phyloP scores from a whole-genome alignment of 495 filamentous ascomycete species.

The Xylaria nigripes region DNA sequence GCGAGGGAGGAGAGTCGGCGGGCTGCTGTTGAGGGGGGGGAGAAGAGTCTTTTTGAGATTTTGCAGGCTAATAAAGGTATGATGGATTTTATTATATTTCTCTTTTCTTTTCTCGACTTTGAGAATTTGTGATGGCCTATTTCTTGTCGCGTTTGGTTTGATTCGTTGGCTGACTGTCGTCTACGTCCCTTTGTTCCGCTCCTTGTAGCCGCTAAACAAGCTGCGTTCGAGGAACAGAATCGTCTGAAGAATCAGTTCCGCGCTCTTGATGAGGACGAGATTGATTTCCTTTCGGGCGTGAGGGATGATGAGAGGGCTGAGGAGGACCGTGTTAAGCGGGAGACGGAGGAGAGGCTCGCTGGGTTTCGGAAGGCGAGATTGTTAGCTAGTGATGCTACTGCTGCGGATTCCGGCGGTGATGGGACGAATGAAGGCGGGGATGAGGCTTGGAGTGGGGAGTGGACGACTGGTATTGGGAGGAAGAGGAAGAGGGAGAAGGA shows the following conservation, averaged over 20 bases:
- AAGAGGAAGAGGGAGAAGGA: constrained; percentile 22
- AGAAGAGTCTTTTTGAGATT: constrained; percentile 75
- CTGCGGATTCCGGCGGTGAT: constrained; percentile 22
- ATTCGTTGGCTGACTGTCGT: constrained; percentile 8
- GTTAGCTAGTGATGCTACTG: not conserved
- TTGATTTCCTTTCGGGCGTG: constrained; percentile 81
- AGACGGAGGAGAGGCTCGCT: constrained; percentile 66
- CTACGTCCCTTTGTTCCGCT: not conserved
- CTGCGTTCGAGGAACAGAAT: constrained; percentile 86
- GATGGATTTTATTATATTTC: constrained; percentile 7
- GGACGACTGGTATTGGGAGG: not conserved
- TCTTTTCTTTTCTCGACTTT: not conserved
- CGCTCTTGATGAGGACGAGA: constrained; percentile 85
- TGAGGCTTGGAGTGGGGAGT: constrained; percentile 12
- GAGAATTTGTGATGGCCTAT: not conserved
- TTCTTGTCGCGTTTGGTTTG: constrained; percentile 12
- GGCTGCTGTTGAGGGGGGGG: constrained; percentile 31
- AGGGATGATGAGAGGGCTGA: constrained; percentile 58
- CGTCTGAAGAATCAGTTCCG: constrained; percentile 90
- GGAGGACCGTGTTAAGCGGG: constrained; percentile 64
- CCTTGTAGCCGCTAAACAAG: constrained; percentile 79
- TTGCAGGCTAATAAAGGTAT: constrained; percentile 92
- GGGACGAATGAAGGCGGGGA: constrained; percentile 23
- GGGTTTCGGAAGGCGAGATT: constrained; percentile 57
- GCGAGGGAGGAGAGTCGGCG: constrained; percentile 48